phyloP scores from a whole-genome alignment of 164 flowering plant genomes.

The Vitis labrusca region DNA sequence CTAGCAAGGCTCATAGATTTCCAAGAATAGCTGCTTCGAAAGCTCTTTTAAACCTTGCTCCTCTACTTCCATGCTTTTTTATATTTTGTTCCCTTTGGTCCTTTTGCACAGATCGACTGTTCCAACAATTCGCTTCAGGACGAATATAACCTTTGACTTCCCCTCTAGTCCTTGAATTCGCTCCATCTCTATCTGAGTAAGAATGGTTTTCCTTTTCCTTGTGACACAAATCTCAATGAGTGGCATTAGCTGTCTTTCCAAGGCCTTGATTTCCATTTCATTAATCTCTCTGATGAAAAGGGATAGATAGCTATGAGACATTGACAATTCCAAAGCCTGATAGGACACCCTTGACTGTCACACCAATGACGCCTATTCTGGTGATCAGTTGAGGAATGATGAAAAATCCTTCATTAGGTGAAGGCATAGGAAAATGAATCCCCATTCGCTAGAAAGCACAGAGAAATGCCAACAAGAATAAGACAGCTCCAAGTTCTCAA shows the following conservation, averaged over 20 bases:
- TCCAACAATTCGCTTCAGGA: conserved; percentile 80
- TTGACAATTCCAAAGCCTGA: conserved; percentile 99
- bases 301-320: conserved; percentile 91
- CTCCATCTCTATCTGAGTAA: conserved; percentile 83
- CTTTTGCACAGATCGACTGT: conserved; percentile 94
- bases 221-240: conserved; percentile 81
- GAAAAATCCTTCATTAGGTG: conserved; percentile 92
- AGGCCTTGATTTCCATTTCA: conserved; percentile 78
- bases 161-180: conserved; percentile 89
- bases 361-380: conserved; percentile 97
- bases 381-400: conserved; percentile 94
- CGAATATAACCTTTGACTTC: conserved; percentile 74
- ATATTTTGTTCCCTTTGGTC: conserved; percentile 92
- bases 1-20: conserved; percentile 93
- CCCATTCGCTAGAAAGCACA: conserved; percentile 99
- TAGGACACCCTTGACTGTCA: conserved; percentile 92
- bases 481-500: conserved; percentile 54
- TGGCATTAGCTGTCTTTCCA: conserved; percentile 95
- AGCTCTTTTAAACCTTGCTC: conserved; percentile 92
- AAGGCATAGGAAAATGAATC: conserved; percentile 99
- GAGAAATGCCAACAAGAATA: conserved; percentile 83
- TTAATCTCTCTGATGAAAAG: conserved; percentile 97
- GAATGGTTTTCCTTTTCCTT: conserved; percentile 91
- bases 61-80: conserved; percentile 84
- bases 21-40: conserved; percentile 88